Conservation (phyloP, 257 asterid genomes). For the Petunia secreta region DNA sequence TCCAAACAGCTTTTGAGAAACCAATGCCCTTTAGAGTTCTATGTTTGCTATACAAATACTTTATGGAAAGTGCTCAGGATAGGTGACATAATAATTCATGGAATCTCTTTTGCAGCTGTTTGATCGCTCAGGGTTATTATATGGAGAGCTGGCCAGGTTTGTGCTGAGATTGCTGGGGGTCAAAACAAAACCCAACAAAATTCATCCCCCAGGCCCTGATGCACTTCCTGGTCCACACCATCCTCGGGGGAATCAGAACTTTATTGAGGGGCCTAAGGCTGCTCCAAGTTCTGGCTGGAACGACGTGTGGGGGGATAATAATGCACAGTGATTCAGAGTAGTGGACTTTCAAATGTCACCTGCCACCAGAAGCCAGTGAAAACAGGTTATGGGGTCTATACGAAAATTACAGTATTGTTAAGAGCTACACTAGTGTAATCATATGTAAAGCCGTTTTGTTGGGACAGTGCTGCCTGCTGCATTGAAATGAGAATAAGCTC, state of each 20-base stretch:
- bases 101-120: conserved; percentile 59
- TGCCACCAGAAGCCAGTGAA: conserved; percentile 7
- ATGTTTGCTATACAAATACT: not conserved
- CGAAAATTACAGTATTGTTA: not conserved
- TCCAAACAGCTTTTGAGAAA: not conserved
- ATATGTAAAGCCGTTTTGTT: not conserved
- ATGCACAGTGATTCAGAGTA: conserved; percentile 24
- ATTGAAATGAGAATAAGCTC: conserved; percentile 12
- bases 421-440: conserved; percentile 20
- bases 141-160: conserved; percentile 95
- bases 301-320: conserved; percentile 65
- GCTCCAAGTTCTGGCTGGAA: conserved; percentile 80
- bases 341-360: not conserved
- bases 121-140: conserved; percentile 90
- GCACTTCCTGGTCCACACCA: conserved; percentile 69
- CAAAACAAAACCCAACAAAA: conserved; percentile 61
- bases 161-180: conserved; percentile 85
- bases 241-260: conserved; percentile 54
- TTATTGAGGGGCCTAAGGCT: conserved; percentile 72
- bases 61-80: not conserved
- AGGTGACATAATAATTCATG: not conserved
- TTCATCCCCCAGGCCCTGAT: conserved; percentile 59
- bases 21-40: not conserved
- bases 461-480: not conserved
- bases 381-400: not conserved